These are phyloP conservation scores for Hemileccinum rubropunctum DNA, from an alignment of 768 basidiomycete species.

Conservation along the genomic window DNA sequence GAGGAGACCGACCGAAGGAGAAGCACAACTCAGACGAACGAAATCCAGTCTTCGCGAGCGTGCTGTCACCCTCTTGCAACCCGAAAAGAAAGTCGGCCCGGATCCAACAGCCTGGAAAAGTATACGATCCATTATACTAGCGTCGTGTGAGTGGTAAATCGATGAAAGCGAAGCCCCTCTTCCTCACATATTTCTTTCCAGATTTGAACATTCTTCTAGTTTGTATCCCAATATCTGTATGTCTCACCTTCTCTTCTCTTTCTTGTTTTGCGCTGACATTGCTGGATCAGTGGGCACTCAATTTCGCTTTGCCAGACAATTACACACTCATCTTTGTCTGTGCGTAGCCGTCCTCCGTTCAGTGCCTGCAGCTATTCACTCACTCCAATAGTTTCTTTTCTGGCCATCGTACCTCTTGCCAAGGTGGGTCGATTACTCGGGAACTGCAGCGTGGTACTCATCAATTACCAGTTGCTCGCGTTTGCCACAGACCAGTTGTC, in stretches of 20 bases:
- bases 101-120: conserved; percentile 47
- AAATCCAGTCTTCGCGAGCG: conserved; percentile 13
- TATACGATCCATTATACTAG: conserved; percentile 49
- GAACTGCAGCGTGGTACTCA: conserved; percentile 1
- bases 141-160: conserved; percentile 50
- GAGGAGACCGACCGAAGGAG: conserved; percentile 6
- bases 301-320: conserved; percentile 51
- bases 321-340: conserved; percentile 73
- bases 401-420: conserved; percentile 83
- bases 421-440: conserved; percentile 43
- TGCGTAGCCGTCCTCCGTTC: conserved; percentile 35
- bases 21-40: not conserved
- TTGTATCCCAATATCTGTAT: conserved; percentile 70
- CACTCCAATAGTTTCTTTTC: conserved; percentile 57
- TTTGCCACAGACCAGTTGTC: conserved; percentile 88
- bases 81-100: conserved; percentile 35
- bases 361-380: not conserved
- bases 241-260: conserved; percentile 3
- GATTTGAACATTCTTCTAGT: conserved; percentile 71
- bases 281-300: conserved; percentile 60
- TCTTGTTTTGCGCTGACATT: not conserved
- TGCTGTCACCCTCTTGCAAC: conserved; percentile 34
- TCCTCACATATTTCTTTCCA: conserved; percentile 23
- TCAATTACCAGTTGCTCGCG: conserved; percentile 53
- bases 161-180: not conserved